These are phyloP conservation scores for Rhododendron simsii DNA, from an alignment of 148 eudicot genomes.

Conservation along the genomic window DNA sequence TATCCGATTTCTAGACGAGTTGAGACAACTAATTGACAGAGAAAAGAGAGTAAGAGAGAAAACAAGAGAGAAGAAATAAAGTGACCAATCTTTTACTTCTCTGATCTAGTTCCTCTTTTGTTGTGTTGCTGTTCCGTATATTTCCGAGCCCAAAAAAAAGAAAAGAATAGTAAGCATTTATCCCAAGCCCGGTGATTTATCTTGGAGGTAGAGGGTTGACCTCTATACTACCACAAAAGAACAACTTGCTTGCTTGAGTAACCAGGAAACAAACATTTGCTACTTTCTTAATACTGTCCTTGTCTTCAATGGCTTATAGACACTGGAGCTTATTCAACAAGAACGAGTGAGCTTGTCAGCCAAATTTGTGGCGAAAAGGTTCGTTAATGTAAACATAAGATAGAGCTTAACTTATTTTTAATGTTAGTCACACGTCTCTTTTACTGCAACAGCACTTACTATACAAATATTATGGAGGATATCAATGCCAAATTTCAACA, in stretches of 20 bases:
- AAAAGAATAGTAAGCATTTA: neutral
- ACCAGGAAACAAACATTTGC: neutral
- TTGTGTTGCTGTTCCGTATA: neutral
- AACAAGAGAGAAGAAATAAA: neutral
- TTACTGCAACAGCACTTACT: constrained; percentile 47
- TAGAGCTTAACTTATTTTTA: neutral
- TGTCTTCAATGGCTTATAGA: constrained; percentile 33
- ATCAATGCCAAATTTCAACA: constrained; percentile 45
- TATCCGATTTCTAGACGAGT: neutral
- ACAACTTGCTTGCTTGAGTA: neutral
- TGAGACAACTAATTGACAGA: neutral
- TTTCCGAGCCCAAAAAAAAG: neutral
- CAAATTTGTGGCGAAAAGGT: constrained; percentile 66
- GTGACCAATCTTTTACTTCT: neutral
- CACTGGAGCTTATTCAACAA: constrained; percentile 78
- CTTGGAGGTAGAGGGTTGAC: neutral
- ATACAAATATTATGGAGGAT: constrained; percentile 45
- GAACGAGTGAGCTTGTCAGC: constrained; percentile 50
- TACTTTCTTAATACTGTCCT: constrained; percentile 9
- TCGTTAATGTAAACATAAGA: constrained; percentile 14
- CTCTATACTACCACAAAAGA: neutral
- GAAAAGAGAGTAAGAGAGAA: neutral
- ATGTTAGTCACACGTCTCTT: neutral
- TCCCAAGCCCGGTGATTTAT: neutral
- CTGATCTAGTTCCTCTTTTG: neutral